Evolutionary conservation across 352 stramenopile genomes (phyloP).

Genomic region (Albugo candida): DNA sequence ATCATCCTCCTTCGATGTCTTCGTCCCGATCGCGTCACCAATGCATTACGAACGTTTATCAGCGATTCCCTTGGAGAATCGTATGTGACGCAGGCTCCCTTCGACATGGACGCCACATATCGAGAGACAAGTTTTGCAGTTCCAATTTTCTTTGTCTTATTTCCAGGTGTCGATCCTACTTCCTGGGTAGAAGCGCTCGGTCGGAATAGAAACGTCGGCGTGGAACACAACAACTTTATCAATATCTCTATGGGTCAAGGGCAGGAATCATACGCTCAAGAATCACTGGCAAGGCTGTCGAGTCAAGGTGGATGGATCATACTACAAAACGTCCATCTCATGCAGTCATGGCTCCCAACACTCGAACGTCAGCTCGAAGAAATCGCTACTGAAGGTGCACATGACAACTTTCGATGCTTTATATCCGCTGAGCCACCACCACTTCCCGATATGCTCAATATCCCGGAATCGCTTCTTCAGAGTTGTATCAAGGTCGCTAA

Average conservation of each 20-base stretch:
- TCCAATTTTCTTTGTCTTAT: constrained; percentile 92
- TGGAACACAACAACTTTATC: constrained; percentile 90
- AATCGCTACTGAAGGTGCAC: constrained; percentile 68
- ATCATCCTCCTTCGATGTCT: constrained; percentile 84
- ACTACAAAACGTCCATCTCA: constrained; percentile 90
- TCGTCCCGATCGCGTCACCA: constrained; percentile 88
- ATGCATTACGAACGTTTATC: constrained; percentile 83
- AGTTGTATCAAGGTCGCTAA: constrained; percentile 92
- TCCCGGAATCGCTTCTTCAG: constrained; percentile 91
- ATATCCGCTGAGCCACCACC: constrained; percentile 88
- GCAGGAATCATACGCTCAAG: constrained; percentile 85
- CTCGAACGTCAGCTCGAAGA: constrained; percentile 87
- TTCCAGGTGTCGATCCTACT: constrained; percentile 87
- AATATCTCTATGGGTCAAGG: constrained; percentile 89
- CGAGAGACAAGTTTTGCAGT: constrained; percentile 81
- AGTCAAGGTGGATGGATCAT: constrained; percentile 90
- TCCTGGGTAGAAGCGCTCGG: constrained; percentile 88
- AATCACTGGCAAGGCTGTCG: constrained; percentile 79
- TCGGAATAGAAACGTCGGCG: constrained; percentile 64
- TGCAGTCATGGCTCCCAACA: constrained; percentile 89
- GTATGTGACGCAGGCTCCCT: constrained; percentile 81
- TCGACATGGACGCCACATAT: constrained; percentile 85
- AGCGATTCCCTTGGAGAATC: constrained; percentile 75
- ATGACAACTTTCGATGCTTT: constrained; percentile 91
- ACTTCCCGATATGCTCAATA: constrained; percentile 88